phyloP scores from a whole-genome alignment of 129 eudicot genomes.

The Flaveria trinervia region DNA sequence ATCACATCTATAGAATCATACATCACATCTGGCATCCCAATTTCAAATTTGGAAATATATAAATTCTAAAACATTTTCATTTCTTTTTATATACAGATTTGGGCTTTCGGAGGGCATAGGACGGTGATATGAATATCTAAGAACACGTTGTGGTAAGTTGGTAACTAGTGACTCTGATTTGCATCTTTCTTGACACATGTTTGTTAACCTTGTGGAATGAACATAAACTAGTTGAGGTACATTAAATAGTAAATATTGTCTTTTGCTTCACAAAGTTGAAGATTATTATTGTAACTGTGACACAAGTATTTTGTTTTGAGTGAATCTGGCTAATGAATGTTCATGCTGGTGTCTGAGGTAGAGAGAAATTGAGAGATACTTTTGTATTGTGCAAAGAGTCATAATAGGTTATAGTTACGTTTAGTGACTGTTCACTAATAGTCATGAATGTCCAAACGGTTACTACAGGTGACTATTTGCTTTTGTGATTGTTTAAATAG shows the following conservation, averaged over 20 bases:
- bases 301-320: neutral
- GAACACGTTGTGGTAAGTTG: slow-evolving; percentile 4
- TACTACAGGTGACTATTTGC: too few relatives aligned
- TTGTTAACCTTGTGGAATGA: slow-evolving; percentile 35
- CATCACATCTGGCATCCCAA: neutral
- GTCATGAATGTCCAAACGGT: neutral
- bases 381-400: neutral
- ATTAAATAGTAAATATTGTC: slow-evolving; percentile 31
- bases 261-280: neutral
- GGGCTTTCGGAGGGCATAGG: slow-evolving; percentile 99
- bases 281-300: too few relatives aligned
- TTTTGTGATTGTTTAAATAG: too few relatives aligned
- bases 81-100: slow-evolving; percentile 60
- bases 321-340: neutral
- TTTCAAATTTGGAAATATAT: neutral
- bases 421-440: neutral
- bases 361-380: too few relatives aligned
- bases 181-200: neutral
- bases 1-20: neutral
- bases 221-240: slow-evolving; percentile 25
- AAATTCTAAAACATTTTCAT: neutral
- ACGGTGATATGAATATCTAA: slow-evolving; percentile 49
- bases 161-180: slow-evolving; percentile 23
- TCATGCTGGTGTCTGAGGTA: too few relatives aligned
- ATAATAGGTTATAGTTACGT: neutral